A percentile compares a stretch with the other conserved stretches of the same genome.
These are phyloP conservation scores for Monosporascus ibericus DNA, from an alignment of 2,329 filamentous ascomycete genomes.

Conservation along the genomic window DNA sequence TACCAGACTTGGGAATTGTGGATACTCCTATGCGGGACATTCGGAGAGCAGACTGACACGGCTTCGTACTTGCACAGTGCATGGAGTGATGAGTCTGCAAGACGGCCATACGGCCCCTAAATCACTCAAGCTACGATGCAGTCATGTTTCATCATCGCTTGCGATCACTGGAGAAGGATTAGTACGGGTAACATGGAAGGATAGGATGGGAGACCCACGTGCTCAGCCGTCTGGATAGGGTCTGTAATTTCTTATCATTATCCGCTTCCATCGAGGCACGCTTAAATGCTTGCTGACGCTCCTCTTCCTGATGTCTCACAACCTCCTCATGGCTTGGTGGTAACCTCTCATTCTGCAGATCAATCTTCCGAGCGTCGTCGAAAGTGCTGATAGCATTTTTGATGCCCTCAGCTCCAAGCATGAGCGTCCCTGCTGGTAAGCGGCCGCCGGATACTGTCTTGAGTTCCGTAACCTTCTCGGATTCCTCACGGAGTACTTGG, in stretches of 20 bases:
- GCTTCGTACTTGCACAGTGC: neutral
- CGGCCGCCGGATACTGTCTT: slow-evolving; percentile 94
- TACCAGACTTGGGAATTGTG: neutral
- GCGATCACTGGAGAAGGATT: slow-evolving; percentile 23
- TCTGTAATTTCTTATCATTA: slow-evolving; percentile 81
- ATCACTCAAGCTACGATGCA: slow-evolving; percentile 15
- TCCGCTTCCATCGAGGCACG: slow-evolving; percentile 83
- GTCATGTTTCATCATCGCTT: slow-evolving; percentile 19
- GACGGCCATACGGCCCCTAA: slow-evolving; percentile 7
- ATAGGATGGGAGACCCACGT: slow-evolving; percentile 63
- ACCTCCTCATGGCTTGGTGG: slow-evolving; percentile 93
- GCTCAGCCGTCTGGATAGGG: slow-evolving; percentile 86
- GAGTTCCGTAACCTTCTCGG: slow-evolving; percentile 91
- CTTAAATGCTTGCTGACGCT: slow-evolving; percentile 75
- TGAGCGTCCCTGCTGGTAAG: slow-evolving; percentile 89
- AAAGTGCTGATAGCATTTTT: slow-evolving; percentile 97
- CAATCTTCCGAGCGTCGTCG: slow-evolving; percentile 93
- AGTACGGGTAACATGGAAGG: slow-evolving; percentile 1
- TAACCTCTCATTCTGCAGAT: slow-evolving; percentile 91
- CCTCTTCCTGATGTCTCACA: slow-evolving; percentile 72
- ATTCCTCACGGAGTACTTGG: slow-evolving; percentile 96
- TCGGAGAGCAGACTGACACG: neutral
- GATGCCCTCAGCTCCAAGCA: slow-evolving; percentile 96
- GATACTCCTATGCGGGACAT: neutral
- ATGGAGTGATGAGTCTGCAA: neutral